Evolutionary conservation across 2,329 filamentous ascomycete genomes (phyloP).

Genomic region (Fusarium fujikuroi): DNA sequence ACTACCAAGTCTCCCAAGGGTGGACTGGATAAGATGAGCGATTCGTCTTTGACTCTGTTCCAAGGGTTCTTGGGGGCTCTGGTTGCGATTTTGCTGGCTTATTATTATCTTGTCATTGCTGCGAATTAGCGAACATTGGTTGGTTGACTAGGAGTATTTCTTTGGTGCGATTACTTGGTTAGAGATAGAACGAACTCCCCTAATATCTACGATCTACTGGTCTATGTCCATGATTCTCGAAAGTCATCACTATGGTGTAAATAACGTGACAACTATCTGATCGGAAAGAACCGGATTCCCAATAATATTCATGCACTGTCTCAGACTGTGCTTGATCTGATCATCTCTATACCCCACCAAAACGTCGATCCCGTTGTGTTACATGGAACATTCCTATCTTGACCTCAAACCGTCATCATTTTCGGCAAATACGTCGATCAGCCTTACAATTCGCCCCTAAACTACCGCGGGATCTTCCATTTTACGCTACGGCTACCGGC

Average conservation of each 20-base stretch:
- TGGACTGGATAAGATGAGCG: constrained; percentile 23
- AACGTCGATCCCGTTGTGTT: not conserved
- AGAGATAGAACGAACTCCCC: not conserved
- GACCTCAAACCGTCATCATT: not conserved
- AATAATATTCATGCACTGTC: not conserved
- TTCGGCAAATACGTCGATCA: not conserved
- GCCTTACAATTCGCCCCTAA: not conserved
- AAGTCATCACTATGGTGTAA: fast-evolving
- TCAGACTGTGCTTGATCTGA: not conserved
- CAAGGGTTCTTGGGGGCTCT: constrained; percentile 21
- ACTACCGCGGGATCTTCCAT: not conserved
- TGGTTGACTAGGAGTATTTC: not conserved
- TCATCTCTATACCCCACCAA: not conserved
- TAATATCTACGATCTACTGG: not conserved
- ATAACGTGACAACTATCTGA: not conserved
- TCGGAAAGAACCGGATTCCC: not conserved
- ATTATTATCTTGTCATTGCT: constrained; percentile 19
- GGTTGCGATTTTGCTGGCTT: constrained; percentile 15
- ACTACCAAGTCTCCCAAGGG: not conserved
- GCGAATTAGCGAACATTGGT: constrained; percentile 1
- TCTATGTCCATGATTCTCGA: too few relatives aligned
- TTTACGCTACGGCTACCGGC: constrained; percentile 10
- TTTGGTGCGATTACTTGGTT: not conserved
- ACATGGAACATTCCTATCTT: not conserved
- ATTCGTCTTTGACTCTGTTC: constrained; percentile 20